Percentiles rank a stretch among this genome's conserved stretches.
Evolutionary conservation across 768 basidiomycete genomes (phyloP).

Genomic region (Lepiota venenata): DNA sequence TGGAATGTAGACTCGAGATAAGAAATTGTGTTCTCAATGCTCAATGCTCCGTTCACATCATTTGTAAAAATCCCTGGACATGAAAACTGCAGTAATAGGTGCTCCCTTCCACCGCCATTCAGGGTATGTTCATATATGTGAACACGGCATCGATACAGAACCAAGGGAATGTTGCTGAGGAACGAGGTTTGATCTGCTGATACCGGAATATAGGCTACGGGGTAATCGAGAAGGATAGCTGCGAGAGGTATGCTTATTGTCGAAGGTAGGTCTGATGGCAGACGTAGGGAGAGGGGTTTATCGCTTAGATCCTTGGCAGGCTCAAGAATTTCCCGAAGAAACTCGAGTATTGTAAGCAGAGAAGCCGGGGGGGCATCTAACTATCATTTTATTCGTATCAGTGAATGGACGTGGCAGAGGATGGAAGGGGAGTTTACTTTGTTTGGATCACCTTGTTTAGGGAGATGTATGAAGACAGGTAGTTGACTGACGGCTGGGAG

Average conservation of each 20-base stretch:
- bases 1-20: conserved; percentile 3
- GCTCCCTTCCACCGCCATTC: conserved; percentile 4
- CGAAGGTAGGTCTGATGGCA: conserved; percentile 24
- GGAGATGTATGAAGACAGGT: conserved; percentile 3
- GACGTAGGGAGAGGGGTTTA: conserved; percentile 20
- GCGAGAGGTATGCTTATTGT: conserved; percentile 47
- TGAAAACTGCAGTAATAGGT: conserved; percentile 12
- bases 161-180: conserved; percentile 43
- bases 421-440: background rate
- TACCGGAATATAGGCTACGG: conserved; percentile 45
- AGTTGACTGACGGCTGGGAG: background rate
- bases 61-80: conserved; percentile 1
- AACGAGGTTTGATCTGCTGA: conserved; percentile 27
- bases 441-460: background rate
- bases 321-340: conserved; percentile 1
- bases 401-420: too few species aligned
- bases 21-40: background rate
- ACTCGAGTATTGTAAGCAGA: conserved; percentile 4
- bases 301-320: background rate
- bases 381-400: background rate
- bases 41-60: background rate
- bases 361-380: conserved; percentile 4
- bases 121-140: conserved; percentile 46
- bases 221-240: conserved; percentile 59
- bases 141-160: conserved; percentile 5